Conservation (phyloP, 805 yeast genomes). For the Lipomyces mesembrius region DNA sequence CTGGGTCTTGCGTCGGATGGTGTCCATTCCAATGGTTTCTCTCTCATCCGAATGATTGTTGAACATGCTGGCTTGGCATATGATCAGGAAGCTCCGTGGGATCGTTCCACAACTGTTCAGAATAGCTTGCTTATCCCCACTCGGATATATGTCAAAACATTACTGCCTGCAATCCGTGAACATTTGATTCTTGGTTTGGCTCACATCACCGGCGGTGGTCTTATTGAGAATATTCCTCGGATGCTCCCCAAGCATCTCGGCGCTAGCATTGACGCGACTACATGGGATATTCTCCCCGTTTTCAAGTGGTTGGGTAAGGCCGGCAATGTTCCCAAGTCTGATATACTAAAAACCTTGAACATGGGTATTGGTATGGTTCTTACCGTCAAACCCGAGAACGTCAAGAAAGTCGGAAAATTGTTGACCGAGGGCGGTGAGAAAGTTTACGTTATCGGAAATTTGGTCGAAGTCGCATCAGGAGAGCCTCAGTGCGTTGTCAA, state of each 20-base stretch:
- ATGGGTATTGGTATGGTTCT: slow-evolving; percentile 97
- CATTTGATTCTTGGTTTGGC: slow-evolving; percentile 83
- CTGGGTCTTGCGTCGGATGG: slow-evolving; percentile 92
- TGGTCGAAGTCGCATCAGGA: slow-evolving; percentile 45
- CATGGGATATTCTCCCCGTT: slow-evolving; percentile 85
- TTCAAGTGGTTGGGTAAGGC: slow-evolving; percentile 93
- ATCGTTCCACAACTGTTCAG: slow-evolving; percentile 68
- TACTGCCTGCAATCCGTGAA: slow-evolving; percentile 72
- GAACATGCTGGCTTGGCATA: slow-evolving; percentile 75
- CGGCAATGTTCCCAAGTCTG: slow-evolving; percentile 86
- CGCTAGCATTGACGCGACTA: slow-evolving; percentile 76
- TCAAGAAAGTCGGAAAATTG: slow-evolving; percentile 56
- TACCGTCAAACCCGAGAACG: slow-evolving; percentile 74
- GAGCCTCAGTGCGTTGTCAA: slow-evolving; percentile 61
- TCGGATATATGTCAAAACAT: slow-evolving; percentile 88
- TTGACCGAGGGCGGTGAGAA: slow-evolving; percentile 72
- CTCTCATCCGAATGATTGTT: slow-evolving; percentile 89
- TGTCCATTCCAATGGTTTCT: slow-evolving; percentile 94
- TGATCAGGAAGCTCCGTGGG: slow-evolving; percentile 86
- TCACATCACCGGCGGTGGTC: slow-evolving; percentile 98
- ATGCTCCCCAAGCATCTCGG: slow-evolving; percentile 80
- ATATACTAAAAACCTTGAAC: slow-evolving; percentile 88
- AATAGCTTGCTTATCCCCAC: slow-evolving; percentile 88
- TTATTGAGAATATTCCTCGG: slow-evolving; percentile 94
- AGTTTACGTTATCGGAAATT: slow-evolving; percentile 70